A percentile compares a stretch with the other conserved stretches of the same genome.
Conservation (phyloP, 768 basidiomycete genomes). For the Fomitopsis pulvina region DNA sequence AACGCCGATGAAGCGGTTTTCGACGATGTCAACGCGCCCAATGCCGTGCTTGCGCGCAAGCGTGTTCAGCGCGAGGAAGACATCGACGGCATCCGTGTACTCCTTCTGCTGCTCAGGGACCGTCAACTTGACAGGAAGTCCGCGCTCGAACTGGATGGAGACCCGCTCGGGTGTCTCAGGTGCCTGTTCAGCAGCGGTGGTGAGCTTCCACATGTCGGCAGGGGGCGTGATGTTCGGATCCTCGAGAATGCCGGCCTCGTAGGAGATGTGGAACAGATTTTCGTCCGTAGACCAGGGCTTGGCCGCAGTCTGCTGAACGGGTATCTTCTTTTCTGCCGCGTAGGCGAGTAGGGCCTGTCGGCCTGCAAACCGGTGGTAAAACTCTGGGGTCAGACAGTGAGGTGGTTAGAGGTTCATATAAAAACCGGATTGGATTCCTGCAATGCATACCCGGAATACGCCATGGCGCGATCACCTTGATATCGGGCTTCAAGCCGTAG, state of each 20-base stretch:
- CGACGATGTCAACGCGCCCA: constrained; percentile 97
- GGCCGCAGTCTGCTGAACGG: constrained; percentile 89
- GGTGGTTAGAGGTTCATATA: background rate
- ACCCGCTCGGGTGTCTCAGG: constrained; percentile 75
- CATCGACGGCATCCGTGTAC: constrained; percentile 89
- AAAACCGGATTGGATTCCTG: background rate
- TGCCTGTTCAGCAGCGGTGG: constrained; percentile 73
- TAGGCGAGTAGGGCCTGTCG: constrained; percentile 89
- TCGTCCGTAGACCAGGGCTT: constrained; percentile 99
- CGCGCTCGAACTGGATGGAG: constrained; percentile 77
- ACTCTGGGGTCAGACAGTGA: constrained; percentile 41
- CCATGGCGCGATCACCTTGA: constrained; percentile 99
- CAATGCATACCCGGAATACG: constrained; percentile 71
- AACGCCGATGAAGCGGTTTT: constrained; percentile 99
- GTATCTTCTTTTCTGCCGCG: constrained; percentile 83
- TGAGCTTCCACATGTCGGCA: constrained; percentile 98
- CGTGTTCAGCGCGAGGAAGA: constrained; percentile 87
- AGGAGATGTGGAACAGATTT: constrained; percentile 99
- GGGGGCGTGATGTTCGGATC: constrained; percentile 94
- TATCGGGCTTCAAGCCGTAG: constrained; percentile 96
- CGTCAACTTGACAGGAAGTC: constrained; percentile 81
- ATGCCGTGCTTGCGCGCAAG: constrained; percentile 94
- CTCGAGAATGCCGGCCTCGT: constrained; percentile 98
- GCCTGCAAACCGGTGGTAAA: constrained; percentile 96
- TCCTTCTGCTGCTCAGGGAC: constrained; percentile 48